These are phyloP conservation scores for Mycena sanguinolenta DNA, from an alignment of 768 basidiomycete genomes.

Conservation along the genomic window DNA sequence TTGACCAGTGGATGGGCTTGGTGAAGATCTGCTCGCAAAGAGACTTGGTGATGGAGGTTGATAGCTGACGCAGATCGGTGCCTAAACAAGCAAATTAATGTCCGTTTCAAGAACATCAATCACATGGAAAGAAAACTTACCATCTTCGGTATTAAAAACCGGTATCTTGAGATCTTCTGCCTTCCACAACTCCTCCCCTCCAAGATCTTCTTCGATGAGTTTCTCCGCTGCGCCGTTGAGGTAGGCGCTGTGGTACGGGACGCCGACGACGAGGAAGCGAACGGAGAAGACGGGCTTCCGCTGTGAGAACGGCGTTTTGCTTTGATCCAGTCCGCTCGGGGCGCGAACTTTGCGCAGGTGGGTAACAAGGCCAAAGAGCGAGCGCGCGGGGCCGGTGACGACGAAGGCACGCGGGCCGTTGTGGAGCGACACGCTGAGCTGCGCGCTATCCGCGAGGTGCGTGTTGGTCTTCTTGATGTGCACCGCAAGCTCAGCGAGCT, in stretches of 20 bases:
- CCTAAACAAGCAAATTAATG: constrained; percentile 61
- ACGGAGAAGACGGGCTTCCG: constrained; percentile 93
- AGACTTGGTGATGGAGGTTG: constrained; percentile 85
- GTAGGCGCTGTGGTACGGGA: constrained; percentile 96
- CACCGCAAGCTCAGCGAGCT: constrained; percentile 79
- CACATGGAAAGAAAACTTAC: constrained; percentile 59
- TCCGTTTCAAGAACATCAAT: constrained; percentile 23
- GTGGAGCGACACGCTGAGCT: constrained; percentile 88
- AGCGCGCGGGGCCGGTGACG: constrained; percentile 90
- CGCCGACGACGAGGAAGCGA: constrained; percentile 95
- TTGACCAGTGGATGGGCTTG: constrained; percentile 91
- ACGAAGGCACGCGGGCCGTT: constrained; percentile 94
- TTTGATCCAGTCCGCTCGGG: constrained; percentile 89
- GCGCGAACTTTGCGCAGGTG: constrained; percentile 92
- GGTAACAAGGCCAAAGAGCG: constrained; percentile 95
- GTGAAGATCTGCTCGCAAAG: constrained; percentile 96
- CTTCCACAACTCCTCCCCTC: constrained; percentile 83
- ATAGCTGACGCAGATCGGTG: constrained; percentile 79
- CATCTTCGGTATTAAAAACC: constrained; percentile 94
- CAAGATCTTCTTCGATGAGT: constrained; percentile 81
- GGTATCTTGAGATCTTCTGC: constrained; percentile 79
- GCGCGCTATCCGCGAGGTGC: constrained; percentile 83
- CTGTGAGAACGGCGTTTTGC: constrained; percentile 94
- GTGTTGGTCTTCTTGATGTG: constrained; percentile 91
- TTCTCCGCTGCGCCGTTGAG: constrained; percentile 81